Evolutionary conservation across 2,329 filamentous ascomycete species (phyloP).

Genomic region (Exutisphaerella laricina): DNA sequence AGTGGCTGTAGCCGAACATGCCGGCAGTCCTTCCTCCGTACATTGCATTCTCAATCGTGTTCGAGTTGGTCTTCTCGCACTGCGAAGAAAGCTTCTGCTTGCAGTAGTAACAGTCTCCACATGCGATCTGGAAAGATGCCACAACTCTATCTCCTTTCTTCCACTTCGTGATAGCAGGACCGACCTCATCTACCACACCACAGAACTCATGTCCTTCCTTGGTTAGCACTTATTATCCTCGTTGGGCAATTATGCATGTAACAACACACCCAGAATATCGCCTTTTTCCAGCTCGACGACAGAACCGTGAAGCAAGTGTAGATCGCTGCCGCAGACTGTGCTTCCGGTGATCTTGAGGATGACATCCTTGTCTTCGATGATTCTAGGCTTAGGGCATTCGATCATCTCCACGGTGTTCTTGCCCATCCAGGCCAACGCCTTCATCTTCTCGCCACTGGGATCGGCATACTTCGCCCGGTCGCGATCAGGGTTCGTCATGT

Average conservation of each 20-base stretch:
- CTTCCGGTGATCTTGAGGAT: constrained; percentile 70
- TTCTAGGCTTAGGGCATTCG: constrained; percentile 62
- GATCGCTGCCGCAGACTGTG: constrained; percentile 57
- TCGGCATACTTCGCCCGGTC: constrained; percentile 48
- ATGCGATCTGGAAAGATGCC: constrained; percentile 79
- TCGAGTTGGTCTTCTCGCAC: constrained; percentile 74
- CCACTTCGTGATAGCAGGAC: constrained; percentile 39
- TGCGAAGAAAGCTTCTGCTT: constrained; percentile 70
- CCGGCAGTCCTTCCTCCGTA: constrained; percentile 73
- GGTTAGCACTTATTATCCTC: no score
- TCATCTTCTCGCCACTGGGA: constrained; percentile 55
- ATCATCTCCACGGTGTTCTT: constrained; percentile 72
- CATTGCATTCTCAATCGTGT: constrained; percentile 64
- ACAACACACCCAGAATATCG: constrained; percentile 48
- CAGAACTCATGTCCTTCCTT: constrained; percentile 53
- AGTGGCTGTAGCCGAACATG: constrained; percentile 56
- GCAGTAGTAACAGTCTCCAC: constrained; percentile 66
- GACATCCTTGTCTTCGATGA: constrained; percentile 69
- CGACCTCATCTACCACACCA: constrained; percentile 45
- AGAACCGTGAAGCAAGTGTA: constrained; percentile 51
- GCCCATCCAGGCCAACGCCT: constrained; percentile 74
- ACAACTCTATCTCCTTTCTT: constrained; percentile 59
- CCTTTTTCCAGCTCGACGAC: constrained; percentile 48
- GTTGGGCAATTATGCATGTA: no score
- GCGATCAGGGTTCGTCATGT: constrained; percentile 59